Evolutionary conservation across 306 rosid species (phyloP).

Genomic region (Lathyrus oleraceus): DNA sequence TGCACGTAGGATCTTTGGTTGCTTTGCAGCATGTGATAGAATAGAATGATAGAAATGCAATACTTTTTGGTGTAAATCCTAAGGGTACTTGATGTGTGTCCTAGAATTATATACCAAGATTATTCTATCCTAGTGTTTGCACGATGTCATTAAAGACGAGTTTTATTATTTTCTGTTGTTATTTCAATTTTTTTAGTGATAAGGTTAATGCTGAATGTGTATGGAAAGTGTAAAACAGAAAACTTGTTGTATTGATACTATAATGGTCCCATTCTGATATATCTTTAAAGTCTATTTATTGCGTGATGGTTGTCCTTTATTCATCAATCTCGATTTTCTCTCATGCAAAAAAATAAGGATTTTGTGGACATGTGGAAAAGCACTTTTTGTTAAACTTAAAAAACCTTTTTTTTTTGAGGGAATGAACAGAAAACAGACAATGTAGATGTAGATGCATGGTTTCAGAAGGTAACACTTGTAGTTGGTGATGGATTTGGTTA

Average conservation of each 20-base stretch:
- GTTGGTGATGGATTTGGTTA: no score
- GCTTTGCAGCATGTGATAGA: constrained; percentile 27
- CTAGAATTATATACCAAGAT: constrained; percentile 25
- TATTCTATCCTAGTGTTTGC: constrained; percentile 21
- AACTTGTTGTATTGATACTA: constrained; percentile 33
- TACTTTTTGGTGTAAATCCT: constrained; percentile 30
- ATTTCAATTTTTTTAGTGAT: background rate
- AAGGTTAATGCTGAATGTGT: constrained; percentile 17
- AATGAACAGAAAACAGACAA: constrained; percentile 22
- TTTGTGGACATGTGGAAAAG: constrained; percentile 23
- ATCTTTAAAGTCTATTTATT: constrained; percentile 36
- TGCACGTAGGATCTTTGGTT: constrained; percentile 39
- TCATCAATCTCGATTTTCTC: constrained; percentile 39
- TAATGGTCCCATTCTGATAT: constrained; percentile 43
- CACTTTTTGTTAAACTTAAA: constrained; percentile 25
- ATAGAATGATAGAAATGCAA: constrained; percentile 24
- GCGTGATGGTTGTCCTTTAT: constrained; percentile 37
- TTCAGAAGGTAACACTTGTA: background rate
- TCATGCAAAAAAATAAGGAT: constrained; percentile 3
- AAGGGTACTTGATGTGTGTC: constrained; percentile 11
- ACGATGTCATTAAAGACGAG: no score
- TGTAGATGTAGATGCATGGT: constrained; percentile 8
- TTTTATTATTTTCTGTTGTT: no score
- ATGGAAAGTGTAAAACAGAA: constrained; percentile 25
- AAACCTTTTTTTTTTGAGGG: background rate